phyloP scores from a whole-genome alignment of 1,284 basidiomycete species.

The Irpex rosettiformis region DNA sequence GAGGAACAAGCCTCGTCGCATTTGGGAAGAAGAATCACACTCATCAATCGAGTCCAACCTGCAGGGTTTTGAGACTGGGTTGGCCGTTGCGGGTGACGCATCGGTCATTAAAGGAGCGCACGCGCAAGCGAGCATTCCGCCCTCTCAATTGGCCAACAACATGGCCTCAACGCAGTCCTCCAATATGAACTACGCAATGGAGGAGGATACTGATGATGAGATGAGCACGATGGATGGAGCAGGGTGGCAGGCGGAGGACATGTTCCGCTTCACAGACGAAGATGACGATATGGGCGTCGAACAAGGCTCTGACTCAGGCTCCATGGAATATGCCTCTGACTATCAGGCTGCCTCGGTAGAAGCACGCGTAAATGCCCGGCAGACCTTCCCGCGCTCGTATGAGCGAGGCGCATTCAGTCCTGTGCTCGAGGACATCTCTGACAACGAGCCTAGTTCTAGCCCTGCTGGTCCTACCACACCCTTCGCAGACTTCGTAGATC shows the following conservation, averaged over 20 bases:
- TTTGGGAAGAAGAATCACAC: constrained; percentile 53
- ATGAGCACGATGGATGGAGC: constrained; percentile 33
- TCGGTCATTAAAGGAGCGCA: constrained; percentile 76
- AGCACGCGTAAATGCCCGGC: not conserved
- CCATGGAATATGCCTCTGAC: constrained; percentile 9
- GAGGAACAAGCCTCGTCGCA: constrained; percentile 58
- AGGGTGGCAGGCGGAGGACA: constrained; percentile 26
- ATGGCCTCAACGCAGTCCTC: constrained; percentile 15
- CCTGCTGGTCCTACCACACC: constrained; percentile 71
- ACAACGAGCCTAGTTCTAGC: constrained; percentile 56
- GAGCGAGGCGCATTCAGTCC: constrained; percentile 57
- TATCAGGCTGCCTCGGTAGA: constrained; percentile 11
- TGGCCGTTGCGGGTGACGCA: constrained; percentile 60
- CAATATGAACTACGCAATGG: constrained; percentile 23
- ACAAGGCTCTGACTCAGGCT: constrained; percentile 19
- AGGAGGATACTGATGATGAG: constrained; percentile 41
- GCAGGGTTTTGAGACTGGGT: constrained; percentile 69
- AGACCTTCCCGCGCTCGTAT: constrained; percentile 19
- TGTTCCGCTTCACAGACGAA: constrained; percentile 19
- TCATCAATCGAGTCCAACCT: constrained; percentile 18
- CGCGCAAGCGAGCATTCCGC: constrained; percentile 80
- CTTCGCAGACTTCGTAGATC: constrained; percentile 71
- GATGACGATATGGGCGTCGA: constrained; percentile 25
- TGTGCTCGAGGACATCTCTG: constrained; percentile 62
- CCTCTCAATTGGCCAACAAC: constrained; percentile 32